phyloP scores from a whole-genome alignment of 768 basidiomycete species.

The Epithele typhae region DNA sequence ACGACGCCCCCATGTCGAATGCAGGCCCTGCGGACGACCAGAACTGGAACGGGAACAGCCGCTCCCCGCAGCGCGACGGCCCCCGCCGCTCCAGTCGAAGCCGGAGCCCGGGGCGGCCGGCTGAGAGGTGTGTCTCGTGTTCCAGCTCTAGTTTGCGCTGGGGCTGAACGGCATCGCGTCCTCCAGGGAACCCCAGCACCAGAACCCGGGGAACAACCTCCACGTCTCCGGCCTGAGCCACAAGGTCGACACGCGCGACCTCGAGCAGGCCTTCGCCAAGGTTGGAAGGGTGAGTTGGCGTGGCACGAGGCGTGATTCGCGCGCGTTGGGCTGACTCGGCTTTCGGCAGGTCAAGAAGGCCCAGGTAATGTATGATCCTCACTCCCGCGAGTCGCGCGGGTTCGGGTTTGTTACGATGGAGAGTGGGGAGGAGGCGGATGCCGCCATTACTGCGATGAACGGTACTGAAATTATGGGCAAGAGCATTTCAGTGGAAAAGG shows the following conservation, averaged over 20 bases:
- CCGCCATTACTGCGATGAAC: slow-evolving; percentile 81
- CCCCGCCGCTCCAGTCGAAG: slow-evolving; percentile 73
- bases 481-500: slow-evolving; percentile 85
- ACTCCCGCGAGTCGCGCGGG: slow-evolving; percentile 67
- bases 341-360: slow-evolving; percentile 53
- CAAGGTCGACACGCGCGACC: slow-evolving; percentile 74
- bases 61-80: slow-evolving; percentile 40
- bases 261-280: slow-evolving; percentile 86
- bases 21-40: slow-evolving; percentile 52
- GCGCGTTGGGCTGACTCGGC: neutral
- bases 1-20: slow-evolving; percentile 44
- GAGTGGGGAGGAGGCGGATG: slow-evolving; percentile 83
- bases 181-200: slow-evolving; percentile 10
- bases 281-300: slow-evolving; percentile 69
- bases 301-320: neutral
- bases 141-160: neutral
- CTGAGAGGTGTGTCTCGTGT: slow-evolving; percentile 43
- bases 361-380: slow-evolving; percentile 64
- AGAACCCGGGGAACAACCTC: slow-evolving; percentile 63
- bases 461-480: slow-evolving; percentile 86
- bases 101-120: slow-evolving; percentile 61
- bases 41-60: slow-evolving; percentile 45
- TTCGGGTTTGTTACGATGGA: slow-evolving; percentile 92
- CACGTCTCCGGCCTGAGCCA: slow-evolving; percentile 58
- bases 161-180: too few species aligned